Conservation (phyloP, 2,329 filamentous ascomycete species). For the Myriosclerotinia curreyana region DNA sequence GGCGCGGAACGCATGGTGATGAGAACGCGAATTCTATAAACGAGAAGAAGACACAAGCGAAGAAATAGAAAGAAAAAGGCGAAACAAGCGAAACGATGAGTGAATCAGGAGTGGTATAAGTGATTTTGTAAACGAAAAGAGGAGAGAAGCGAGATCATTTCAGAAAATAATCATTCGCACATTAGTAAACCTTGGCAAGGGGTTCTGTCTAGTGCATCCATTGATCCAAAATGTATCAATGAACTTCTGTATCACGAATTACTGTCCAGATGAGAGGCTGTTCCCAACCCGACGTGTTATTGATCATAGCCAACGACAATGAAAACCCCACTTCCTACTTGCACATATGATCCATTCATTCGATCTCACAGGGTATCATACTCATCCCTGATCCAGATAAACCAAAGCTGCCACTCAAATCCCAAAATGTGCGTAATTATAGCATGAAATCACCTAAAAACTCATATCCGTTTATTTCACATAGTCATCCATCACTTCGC, state of each 20-base stretch:
- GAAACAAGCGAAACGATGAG: too few relatives aligned
- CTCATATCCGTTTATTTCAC: neutral
- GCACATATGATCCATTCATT: neutral
- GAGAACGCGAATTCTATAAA: too few relatives aligned
- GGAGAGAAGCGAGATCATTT: neutral
- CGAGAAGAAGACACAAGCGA: too few relatives aligned
- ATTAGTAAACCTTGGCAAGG: too few relatives aligned
- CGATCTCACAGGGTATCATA: neutral
- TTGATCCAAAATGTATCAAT: too few relatives aligned
- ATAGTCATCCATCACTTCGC: neutral
- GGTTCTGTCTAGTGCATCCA: too few relatives aligned
- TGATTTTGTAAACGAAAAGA: neutral
- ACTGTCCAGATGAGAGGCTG: neutral
- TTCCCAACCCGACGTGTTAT: neutral
- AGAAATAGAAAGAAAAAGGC: too few relatives aligned
- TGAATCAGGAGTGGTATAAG: too few relatives aligned
- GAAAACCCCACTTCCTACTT: neutral
- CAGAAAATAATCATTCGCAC: neutral
- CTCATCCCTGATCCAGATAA: neutral
- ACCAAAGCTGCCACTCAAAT: neutral
- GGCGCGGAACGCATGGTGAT: too few relatives aligned
- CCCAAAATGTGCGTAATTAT: neutral
- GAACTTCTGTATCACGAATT: neutral
- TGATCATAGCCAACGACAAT: neutral
- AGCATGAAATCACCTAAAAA: neutral